Evolutionary conservation across 495 filamentous ascomycete species (phyloP).

Genomic region (Pseudomonodictys pantanalensis): DNA sequence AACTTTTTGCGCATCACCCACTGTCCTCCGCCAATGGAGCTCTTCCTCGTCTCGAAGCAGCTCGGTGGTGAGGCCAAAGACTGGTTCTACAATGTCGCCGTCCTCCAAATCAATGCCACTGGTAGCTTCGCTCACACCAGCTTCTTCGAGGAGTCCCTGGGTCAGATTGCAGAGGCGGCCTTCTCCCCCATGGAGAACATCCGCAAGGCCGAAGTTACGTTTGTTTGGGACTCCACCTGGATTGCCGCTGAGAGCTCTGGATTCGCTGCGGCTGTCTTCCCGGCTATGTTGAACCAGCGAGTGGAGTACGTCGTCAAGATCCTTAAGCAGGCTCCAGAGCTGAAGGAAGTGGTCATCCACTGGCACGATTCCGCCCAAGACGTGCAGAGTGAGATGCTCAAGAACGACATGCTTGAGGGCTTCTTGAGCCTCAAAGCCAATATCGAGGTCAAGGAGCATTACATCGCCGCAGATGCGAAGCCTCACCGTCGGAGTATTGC

Average conservation of each 20-base stretch:
- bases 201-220: slow-evolving; percentile 22
- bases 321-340: slow-evolving; percentile 13
- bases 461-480: slow-evolving; percentile 8
- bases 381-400: slow-evolving; percentile 2
- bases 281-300: slow-evolving; percentile 8
- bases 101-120: slow-evolving; percentile 25
- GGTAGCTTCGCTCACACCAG: slow-evolving; percentile 25
- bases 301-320: slow-evolving; percentile 11
- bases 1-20: slow-evolving; percentile 22
- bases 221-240: slow-evolving; percentile 30
- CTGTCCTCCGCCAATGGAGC: slow-evolving; percentile 18
- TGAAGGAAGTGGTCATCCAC: slow-evolving; percentile 15
- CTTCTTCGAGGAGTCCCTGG: slow-evolving; percentile 23
- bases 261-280: slow-evolving; percentile 1
- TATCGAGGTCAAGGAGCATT: slow-evolving; percentile 19
- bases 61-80: slow-evolving; percentile 19
- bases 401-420: slow-evolving; percentile 4
- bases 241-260: background rate
- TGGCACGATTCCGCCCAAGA: slow-evolving; percentile 28
- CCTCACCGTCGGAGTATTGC: slow-evolving; percentile 12
- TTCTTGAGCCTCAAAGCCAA: slow-evolving; percentile 5
- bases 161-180: slow-evolving; percentile 14
- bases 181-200: slow-evolving; percentile 30
- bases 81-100: slow-evolving; percentile 26
- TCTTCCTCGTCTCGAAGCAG: slow-evolving; percentile 20